phyloP scores from a whole-genome alignment of 1,139 yeast genomes.

The Yamadazyma jaroonii region DNA sequence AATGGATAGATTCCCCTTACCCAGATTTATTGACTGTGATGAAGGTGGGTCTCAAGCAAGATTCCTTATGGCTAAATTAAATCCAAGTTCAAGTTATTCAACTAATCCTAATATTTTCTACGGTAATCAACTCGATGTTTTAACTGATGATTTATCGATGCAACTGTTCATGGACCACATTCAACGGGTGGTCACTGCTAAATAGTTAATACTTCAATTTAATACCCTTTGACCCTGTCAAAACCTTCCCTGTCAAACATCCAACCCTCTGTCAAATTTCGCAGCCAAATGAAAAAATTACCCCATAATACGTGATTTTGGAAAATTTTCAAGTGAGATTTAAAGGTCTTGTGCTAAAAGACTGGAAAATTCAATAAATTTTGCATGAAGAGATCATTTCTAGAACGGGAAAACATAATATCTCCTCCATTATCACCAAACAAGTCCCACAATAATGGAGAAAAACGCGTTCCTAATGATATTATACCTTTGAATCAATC shows the following conservation, averaged over 20 bases:
- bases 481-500: constrained; percentile 7
- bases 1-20: constrained; percentile 69
- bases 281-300: not conserved
- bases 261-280: too few relatives aligned
- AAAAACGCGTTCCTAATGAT: constrained; percentile 2
- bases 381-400: constrained; percentile 9
- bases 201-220: constrained; percentile 6
- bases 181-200: constrained; percentile 31
- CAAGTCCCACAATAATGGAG: constrained; percentile 6
- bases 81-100: constrained; percentile 66
- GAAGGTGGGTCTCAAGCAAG: constrained; percentile 81
- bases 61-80: constrained; percentile 69
- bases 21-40: constrained; percentile 70
- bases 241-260: too few relatives aligned
- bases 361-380: not conserved
- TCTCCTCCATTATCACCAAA: constrained; percentile 12
- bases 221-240: not conserved
- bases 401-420: constrained; percentile 3
- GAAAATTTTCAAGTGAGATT: not conserved
- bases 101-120: constrained; percentile 34
- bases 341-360: not conserved
- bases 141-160: constrained; percentile 70
- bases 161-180: constrained; percentile 67
- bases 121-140: constrained; percentile 36
- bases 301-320: constrained; percentile 3